These are phyloP conservation scores for Beauveria rudraprayagi DNA, from an alignment of 2,329 filamentous ascomycete genomes.

Conservation along the genomic window DNA sequence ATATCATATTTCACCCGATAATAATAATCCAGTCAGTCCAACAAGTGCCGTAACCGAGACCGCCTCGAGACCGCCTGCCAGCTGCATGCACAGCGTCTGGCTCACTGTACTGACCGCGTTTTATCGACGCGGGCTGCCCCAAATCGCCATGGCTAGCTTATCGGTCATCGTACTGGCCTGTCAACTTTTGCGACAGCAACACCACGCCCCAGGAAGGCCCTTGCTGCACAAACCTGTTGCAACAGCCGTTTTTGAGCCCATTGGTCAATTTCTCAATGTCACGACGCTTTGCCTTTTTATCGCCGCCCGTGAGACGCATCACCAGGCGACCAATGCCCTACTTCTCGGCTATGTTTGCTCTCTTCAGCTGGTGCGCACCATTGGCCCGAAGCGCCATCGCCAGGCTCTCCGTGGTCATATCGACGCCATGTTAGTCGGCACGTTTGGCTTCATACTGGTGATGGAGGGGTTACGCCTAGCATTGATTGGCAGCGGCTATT, in stretches of 20 bases:
- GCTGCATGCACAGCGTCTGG: background rate
- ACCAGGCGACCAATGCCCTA: background rate
- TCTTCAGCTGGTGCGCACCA: background rate
- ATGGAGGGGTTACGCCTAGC: background rate
- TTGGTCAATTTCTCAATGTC: background rate
- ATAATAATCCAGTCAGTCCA: no score
- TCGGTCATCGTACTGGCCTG: background rate
- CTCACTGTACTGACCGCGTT: background rate
- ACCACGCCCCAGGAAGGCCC: no score
- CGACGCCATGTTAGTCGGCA: background rate
- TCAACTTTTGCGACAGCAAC: background rate
- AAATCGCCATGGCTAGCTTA: background rate
- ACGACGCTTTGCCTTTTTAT: background rate
- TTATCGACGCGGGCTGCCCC: background rate
- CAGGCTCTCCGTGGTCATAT: background rate
- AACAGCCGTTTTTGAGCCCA: background rate
- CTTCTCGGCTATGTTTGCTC: background rate
- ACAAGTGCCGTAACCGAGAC: no score
- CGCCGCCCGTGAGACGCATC: background rate
- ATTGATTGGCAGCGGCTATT: background rate
- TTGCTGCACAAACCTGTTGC: background rate
- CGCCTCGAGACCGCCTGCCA: no score
- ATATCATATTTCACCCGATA: no score
- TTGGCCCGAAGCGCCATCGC: background rate
- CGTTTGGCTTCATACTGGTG: background rate